These are phyloP conservation scores for Sporothrix curviconia DNA, from an alignment of 2,329 filamentous ascomycete genomes.

Conservation along the genomic window DNA sequence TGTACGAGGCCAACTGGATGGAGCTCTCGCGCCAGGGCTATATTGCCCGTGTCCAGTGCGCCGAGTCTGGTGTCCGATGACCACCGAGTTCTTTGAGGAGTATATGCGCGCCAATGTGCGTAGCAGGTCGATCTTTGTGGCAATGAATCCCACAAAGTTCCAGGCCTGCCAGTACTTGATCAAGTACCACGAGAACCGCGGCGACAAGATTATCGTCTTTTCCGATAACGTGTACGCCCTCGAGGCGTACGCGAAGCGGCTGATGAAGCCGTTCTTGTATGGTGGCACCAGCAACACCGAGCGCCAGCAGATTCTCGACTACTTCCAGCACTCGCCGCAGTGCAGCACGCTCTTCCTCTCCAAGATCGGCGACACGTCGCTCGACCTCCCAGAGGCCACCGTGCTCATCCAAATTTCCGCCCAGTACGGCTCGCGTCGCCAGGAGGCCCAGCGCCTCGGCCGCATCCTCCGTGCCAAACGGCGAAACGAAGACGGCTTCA, in stretches of 20 bases:
- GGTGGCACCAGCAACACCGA: constrained; percentile 80
- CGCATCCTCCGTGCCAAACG: constrained; percentile 92
- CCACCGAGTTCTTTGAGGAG: constrained; percentile 93
- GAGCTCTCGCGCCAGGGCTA: constrained; percentile 94
- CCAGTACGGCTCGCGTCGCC: constrained; percentile 92
- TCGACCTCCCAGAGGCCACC: constrained; percentile 92
- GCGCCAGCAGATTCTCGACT: constrained; percentile 78
- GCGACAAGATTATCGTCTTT: constrained; percentile 97
- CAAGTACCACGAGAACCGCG: constrained; percentile 87
- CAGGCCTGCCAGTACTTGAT: constrained; percentile 95
- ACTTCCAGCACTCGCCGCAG: constrained; percentile 86
- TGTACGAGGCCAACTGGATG: constrained; percentile 99
- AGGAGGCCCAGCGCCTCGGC: constrained; percentile 89
- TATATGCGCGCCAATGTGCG: constrained; percentile 63
- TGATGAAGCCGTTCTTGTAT: constrained; percentile 84
- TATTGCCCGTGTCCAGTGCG: constrained; percentile 94
- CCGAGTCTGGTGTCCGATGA: constrained; percentile 99
- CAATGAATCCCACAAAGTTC: constrained; percentile 96
- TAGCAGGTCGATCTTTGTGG: constrained; percentile 55
- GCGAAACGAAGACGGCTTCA: constrained; percentile 95
- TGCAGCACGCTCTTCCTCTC: constrained; percentile 97
- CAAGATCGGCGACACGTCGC: constrained; percentile 97
- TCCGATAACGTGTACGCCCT: constrained; percentile 94
- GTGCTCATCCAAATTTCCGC: constrained; percentile 96
- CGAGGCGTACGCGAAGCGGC: constrained; percentile 72